Base-by-base conservation (phyloP, 2,329 filamentous ascomycete species). In the Daldinia eschscholtzii region DNA sequence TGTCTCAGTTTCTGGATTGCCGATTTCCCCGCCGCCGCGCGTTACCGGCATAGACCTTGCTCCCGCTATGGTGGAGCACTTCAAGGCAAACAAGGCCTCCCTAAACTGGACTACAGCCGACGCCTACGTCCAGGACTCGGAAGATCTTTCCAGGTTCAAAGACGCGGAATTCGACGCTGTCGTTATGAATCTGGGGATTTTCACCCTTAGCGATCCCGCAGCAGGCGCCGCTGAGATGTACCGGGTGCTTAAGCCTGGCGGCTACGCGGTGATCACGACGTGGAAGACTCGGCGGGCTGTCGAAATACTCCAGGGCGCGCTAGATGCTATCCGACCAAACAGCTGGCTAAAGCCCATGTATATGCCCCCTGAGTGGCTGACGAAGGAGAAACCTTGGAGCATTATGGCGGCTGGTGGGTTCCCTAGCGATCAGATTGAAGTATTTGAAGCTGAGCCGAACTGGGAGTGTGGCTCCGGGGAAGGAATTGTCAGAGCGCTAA, bases 171-270 rank as follows among this genome's bases (percentile, higher is more conserved):
- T 75, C 23, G 74, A 76, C 26, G 72, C 67, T 1, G 57, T 76
- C 1, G 52, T 74, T n/a, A 75, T 74, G 74, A 72, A 64, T 13
- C 44, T 74, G 18, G 72, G 72, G 4, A 71, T 76, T 28, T 76
- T 75, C 44, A 4, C 64, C 3, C 65, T 76, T 13, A 1, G 10
- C 12, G 66, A 75, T 28, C 63, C 73, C 3, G 57, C 65, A 6
- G 69, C 65, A 6, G 73, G 69, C 28, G 72, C 58, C 1, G 41
- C 64, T 7, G 74, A 76, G 67, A 76, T 76, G 64, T 35, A 70
- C 26, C 74, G 74, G 6, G 70, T 73, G 5, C 61, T 75, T 7
- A 73, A 73, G 35, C 72, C 70, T 4, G 70, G 73, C 4, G 73
- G 73, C 0, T 59, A 73, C 39, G 70, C 55, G 9, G 61, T 69